phyloP scores from a whole-genome alignment of 2,329 filamentous ascomycete species.

The Phyllachora maydis region DNA sequence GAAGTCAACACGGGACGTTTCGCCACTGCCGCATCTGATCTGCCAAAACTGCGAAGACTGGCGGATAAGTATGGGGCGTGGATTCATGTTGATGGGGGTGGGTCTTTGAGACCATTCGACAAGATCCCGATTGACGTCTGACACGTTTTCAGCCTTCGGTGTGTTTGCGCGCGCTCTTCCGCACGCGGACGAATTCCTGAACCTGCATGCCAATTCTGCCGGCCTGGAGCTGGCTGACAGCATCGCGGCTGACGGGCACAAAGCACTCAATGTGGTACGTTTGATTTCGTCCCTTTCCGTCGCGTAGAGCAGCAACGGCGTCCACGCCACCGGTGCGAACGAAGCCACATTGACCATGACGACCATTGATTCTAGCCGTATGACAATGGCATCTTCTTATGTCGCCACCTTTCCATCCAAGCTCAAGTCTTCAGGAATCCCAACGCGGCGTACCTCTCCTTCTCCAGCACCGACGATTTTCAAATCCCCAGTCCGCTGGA shows the following conservation, averaged over 20 bases:
- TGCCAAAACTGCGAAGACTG: conserved; percentile 40
- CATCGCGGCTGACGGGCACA: conserved; percentile 73
- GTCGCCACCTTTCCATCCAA: conserved; percentile 36
- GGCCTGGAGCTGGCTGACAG: conserved; percentile 72
- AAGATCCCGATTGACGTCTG: background rate
- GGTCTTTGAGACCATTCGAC: conserved; percentile 9
- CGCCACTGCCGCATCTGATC: conserved; percentile 37
- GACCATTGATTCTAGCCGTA: too few species aligned
- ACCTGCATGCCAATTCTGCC: conserved; percentile 25
- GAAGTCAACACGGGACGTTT: conserved; percentile 86
- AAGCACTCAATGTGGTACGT: conserved; percentile 70
- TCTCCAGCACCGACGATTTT: conserved; percentile 9
- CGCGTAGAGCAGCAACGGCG: background rate
- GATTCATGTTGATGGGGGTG: conserved; percentile 73
- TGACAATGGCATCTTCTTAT: conserved; percentile 81
- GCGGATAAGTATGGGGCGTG: conserved; percentile 59
- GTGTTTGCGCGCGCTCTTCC: conserved; percentile 54
- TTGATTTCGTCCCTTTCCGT: background rate
- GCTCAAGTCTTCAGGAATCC: conserved; percentile 58
- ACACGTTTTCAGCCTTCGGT: conserved; percentile 44
- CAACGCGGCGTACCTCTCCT: conserved; percentile 64
- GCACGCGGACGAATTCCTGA: conserved; percentile 29
- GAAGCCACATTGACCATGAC: background rate
- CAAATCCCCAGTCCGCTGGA: conserved; percentile 64
- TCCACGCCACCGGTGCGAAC: background rate